A percentile compares a stretch with the other conserved stretches of the same genome.
These are phyloP conservation scores for Diplodia mutila DNA, from an alignment of 2,329 filamentous ascomycete genomes.

Conservation along the genomic window DNA sequence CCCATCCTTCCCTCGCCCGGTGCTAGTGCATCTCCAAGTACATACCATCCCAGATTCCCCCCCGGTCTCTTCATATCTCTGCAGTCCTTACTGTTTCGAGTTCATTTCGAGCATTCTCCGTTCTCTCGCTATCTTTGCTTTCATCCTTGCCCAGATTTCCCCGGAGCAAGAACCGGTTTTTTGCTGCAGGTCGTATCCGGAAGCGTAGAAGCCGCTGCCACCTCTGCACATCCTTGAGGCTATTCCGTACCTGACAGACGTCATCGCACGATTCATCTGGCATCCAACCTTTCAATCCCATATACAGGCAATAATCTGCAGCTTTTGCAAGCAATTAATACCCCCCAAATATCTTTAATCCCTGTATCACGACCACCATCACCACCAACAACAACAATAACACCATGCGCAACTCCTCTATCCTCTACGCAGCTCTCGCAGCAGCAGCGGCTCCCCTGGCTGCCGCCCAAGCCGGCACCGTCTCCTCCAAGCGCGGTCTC, in stretches of 20 bases:
- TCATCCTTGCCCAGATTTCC: not conserved
- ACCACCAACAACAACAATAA: not conserved
- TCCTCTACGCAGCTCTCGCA: conserved; percentile 7
- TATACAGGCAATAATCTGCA: not conserved
- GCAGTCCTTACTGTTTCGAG: not conserved
- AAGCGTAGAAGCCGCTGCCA: not conserved
- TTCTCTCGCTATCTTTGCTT: conserved; percentile 2
- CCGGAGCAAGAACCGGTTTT: conserved; percentile 22
- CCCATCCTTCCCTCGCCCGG: not conserved
- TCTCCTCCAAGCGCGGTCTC: conserved; percentile 71
- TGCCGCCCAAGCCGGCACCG: conserved; percentile 33
- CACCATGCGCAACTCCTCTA: conserved; percentile 1
- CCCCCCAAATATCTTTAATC: not conserved
- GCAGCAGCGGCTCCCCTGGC: conserved; percentile 16
- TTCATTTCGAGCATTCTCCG: not conserved
- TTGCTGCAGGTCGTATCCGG: conserved; percentile 15
- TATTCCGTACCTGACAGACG: conserved; percentile 14
- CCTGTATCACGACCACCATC: not conserved
- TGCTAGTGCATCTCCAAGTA: not conserved
- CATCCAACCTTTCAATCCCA: not conserved
- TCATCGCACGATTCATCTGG: conserved; percentile 9
- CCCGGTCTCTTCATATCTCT: not conserved
- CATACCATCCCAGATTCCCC: not conserved
- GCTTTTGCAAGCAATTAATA: not conserved
- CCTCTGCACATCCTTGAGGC: not conserved